Conservation (phyloP, 805 yeast genomes). For the Candida ipomoeae region DNA sequence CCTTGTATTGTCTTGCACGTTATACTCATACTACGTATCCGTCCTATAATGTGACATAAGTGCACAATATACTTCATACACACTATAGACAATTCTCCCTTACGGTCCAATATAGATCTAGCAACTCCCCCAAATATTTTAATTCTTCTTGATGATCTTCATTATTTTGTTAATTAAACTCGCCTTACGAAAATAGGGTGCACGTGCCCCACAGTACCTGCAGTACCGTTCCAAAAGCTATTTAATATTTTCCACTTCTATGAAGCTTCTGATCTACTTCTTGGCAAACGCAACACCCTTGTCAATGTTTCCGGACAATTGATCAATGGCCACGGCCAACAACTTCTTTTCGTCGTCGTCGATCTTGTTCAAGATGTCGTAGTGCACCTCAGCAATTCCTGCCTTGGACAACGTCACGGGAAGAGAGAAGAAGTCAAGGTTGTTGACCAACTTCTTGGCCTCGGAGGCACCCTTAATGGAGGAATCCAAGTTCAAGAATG, state of each 20-base stretch:
- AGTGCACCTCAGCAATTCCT: slow-evolving; percentile 57
- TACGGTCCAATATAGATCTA: too few species aligned
- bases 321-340: slow-evolving; percentile 49
- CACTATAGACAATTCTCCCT: too few species aligned
- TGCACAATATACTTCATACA: too few species aligned
- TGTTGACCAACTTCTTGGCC: slow-evolving; percentile 42
- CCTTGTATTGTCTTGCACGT: too few species aligned
- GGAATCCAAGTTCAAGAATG: slow-evolving; percentile 48
- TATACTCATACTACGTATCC: too few species aligned
- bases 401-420: slow-evolving; percentile 53
- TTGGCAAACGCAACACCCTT: slow-evolving; percentile 52
- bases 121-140: too few species aligned
- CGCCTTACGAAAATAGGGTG: neutral
- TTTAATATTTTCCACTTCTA: neutral
- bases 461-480: slow-evolving; percentile 49
- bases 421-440: slow-evolving; percentile 54
- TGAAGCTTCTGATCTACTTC: slow-evolving; percentile 5
- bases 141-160: too few species aligned
- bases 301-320: slow-evolving; percentile 50
- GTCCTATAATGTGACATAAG: too few species aligned
- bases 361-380: slow-evolving; percentile 46
- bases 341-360: slow-evolving; percentile 52
- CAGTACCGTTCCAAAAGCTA: neutral
- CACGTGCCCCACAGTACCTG: neutral
- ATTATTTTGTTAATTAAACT: too few species aligned